Evolutionary conservation across 208 protist genomes (phyloP).

Genomic region (Lotmaria passim): DNA sequence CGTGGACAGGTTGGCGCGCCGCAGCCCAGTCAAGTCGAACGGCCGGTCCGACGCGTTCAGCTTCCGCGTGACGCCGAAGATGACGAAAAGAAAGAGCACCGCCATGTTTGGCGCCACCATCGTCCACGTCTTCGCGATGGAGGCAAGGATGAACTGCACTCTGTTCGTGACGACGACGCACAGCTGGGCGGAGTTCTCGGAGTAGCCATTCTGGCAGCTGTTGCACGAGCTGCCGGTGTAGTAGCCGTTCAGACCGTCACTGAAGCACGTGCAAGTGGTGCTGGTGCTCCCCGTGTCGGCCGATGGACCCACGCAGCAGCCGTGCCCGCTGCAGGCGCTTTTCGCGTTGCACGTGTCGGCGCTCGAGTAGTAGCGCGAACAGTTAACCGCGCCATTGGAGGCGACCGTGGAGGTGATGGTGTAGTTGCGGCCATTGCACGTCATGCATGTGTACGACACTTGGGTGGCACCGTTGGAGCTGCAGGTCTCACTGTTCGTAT

Average conservation of each 20-base stretch:
- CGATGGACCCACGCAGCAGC: constrained; percentile 53
- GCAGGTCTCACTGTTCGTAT: constrained; percentile 21
- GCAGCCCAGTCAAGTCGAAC: constrained; percentile 67
- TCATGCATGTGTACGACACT: constrained; percentile 50
- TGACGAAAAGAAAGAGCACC: constrained; percentile 72
- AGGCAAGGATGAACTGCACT: constrained; percentile 62
- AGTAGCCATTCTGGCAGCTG: constrained; percentile 46
- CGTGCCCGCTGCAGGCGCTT: constrained; percentile 50
- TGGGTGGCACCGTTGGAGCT: constrained; percentile 10
- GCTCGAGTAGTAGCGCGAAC: constrained; percentile 28
- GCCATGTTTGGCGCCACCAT: constrained; percentile 84
- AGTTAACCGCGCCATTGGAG: constrained; percentile 14
- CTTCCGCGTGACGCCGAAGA: constrained; percentile 60
- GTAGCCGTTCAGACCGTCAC: constrained; percentile 45
- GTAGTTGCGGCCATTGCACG: constrained; percentile 60
- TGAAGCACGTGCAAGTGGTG: constrained; percentile 50
- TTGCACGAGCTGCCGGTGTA: constrained; percentile 43
- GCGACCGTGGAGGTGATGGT: constrained; percentile 51
- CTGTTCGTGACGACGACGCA: constrained; percentile 31
- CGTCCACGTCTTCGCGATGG: constrained; percentile 78
- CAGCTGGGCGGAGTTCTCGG: constrained; percentile 8
- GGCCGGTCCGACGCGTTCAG: constrained; percentile 67
- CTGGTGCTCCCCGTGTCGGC: background rate
- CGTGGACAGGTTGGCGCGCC: constrained; percentile 71
- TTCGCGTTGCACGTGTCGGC: constrained; percentile 26